phyloP scores from a whole-genome alignment of 306 rosid genomes.

The Lathyrus aphaca region DNA sequence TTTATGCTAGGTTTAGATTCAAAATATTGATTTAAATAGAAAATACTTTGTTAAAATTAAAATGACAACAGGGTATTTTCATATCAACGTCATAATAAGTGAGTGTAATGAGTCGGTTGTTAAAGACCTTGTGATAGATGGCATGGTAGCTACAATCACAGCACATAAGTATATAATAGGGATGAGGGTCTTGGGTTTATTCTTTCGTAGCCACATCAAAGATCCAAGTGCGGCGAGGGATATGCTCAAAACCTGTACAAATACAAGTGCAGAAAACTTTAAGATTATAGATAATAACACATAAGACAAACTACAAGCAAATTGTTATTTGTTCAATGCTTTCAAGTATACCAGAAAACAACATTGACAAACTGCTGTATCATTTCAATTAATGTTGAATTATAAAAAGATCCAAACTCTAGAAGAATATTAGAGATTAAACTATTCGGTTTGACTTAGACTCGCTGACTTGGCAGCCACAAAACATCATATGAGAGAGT shows the following conservation, averaged over 20 bases:
- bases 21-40: constrained; percentile 12
- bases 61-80: not conserved
- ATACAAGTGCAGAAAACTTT: constrained; percentile 35
- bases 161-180: constrained; percentile 89
- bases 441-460: constrained; percentile 23
- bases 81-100: constrained; percentile 14
- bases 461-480: constrained; percentile 17
- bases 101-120: constrained; percentile 16
- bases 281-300: constrained; percentile 28
- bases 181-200: constrained; percentile 87
- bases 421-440: constrained; percentile 17
- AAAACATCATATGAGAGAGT: constrained; percentile 16
- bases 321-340: constrained; percentile 4
- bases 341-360: constrained; percentile 9
- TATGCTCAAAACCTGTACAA: constrained; percentile 80
- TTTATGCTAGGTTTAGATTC: constrained; percentile 24
- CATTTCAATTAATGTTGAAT: constrained; percentile 32
- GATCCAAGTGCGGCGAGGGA: constrained; percentile 96
- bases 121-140: constrained; percentile 90
- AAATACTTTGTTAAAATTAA: not conserved
- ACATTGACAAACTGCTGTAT: constrained; percentile 26
- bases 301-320: constrained; percentile 7
- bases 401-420: constrained; percentile 17
- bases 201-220: constrained; percentile 96
- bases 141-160: constrained; percentile 88